Base-by-base conservation (phyloP, 2,329 filamentous ascomycete species). In the Xylaria sp. region DNA sequence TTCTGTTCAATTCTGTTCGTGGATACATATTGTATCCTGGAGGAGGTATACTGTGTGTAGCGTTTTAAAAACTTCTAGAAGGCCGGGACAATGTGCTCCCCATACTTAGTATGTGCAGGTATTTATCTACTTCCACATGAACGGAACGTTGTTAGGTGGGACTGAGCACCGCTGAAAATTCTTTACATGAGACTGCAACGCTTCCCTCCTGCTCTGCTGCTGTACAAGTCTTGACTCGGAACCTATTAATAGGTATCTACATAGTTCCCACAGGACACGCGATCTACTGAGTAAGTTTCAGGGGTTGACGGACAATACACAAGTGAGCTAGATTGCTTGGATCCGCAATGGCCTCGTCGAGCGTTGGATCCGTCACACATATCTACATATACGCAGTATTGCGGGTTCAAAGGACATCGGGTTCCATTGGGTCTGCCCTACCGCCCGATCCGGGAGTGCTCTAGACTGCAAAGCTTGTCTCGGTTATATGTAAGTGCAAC, bases 211-310 rank as follows among this genome's bases (percentile, higher is more conserved):
- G 4, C 45, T 29, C 17, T n/a, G n/a, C n/a, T n/a, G n/a, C n/a
- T n/a, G n/a, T n/a, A n/a, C n/a, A n/a, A n/a, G n/a, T 53, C 38
- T 22, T 36, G 63, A 61, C 50, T 61, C 62, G 55, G 42, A 39
- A 50, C n/a, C 45, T 25, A 36, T 29, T 51, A 53, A 25, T 45
- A 45, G 42, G n/a, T 22, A 22, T 22, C 20, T 22, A 22, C 42
- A 45, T 45, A 36, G 33, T 51, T 55, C 39, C 55, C 38, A 60
- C 55, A 25, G 25, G 55, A 47, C 20, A 64, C 31, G 62, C 49
- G 39, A 47, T 49, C 54, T 33, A n/a, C n/a, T n/a, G n/a, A n/a
- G n/a, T n/a, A 56, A 38, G 65, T 67, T 64, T 64, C 65, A 60
- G 50, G 64, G 64, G 39, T 25, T 58, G 31, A 39, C 47, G 55